These are phyloP conservation scores for Eimeria praecox DNA, from an alignment of 169 alveolate species.

Conservation along the genomic window DNA sequence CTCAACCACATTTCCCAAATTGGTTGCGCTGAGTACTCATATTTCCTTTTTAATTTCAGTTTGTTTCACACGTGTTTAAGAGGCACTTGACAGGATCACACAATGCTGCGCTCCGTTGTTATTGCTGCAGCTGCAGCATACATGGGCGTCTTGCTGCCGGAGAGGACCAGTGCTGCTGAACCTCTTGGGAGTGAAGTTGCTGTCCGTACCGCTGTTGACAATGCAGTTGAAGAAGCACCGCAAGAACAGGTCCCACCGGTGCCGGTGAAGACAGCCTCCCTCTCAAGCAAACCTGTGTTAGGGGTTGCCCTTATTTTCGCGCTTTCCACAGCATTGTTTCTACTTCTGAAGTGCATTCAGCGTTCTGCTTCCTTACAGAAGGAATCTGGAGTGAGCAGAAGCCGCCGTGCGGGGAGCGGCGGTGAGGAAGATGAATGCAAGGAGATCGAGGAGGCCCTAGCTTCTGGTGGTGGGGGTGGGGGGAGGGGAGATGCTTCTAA, in stretches of 20 bases:
- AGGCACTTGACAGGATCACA: not conserved
- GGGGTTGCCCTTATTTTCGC: not conserved
- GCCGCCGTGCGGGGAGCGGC: not conserved
- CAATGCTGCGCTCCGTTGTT: not conserved
- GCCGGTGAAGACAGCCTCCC: not conserved
- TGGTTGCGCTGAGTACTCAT: too few relatives aligned
- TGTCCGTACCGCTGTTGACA: not conserved
- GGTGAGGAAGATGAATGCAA: not conserved
- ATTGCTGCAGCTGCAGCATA: not conserved
- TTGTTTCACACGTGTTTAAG: not conserved
- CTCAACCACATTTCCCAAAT: too few relatives aligned
- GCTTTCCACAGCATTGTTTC: not conserved
- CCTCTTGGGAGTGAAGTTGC: not conserved
- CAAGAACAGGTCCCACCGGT: not conserved
- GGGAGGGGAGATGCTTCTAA: not conserved
- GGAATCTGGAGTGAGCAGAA: not conserved
- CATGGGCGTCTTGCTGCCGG: not conserved
- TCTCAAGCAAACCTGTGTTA: not conserved
- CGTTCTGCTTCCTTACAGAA: not conserved
- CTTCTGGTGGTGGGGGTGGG: not conserved
- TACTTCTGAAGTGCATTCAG: not conserved
- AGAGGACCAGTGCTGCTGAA: not conserved
- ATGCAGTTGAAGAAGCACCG: not conserved
- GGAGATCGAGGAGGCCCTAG: not conserved
- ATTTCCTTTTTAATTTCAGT: too few relatives aligned